These are phyloP conservation scores for Lachnellula cervina DNA, from an alignment of 2,329 filamentous ascomycete species.

Conservation along the genomic window DNA sequence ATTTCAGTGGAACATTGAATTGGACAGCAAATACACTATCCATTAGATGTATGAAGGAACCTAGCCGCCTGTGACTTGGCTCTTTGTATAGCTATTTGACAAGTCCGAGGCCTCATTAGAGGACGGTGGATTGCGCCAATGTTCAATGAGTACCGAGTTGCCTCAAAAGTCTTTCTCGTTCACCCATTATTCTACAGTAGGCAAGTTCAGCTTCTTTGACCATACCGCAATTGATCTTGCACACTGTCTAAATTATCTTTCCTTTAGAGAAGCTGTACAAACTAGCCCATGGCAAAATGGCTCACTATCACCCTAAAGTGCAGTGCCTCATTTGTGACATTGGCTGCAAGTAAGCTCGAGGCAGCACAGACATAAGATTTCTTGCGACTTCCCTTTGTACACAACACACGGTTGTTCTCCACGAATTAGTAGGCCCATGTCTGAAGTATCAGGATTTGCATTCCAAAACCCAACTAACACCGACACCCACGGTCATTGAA, in stretches of 20 bases:
- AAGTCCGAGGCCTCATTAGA: not conserved
- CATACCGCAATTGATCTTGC: not conserved
- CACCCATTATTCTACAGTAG: no score
- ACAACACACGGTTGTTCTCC: not conserved
- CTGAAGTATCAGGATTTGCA: no score
- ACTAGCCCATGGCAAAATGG: not conserved
- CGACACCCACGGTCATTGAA: no score
- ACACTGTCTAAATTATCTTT: not conserved
- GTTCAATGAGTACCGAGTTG: no score
- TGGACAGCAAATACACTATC: not conserved
- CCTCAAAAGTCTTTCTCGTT: no score
- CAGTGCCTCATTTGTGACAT: not conserved
- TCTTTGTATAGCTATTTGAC: not conserved
- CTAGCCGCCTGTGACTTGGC: not conserved
- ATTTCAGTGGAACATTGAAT: not conserved
- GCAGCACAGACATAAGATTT: not conserved
- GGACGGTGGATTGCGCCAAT: not conserved
- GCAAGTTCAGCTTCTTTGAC: not conserved
- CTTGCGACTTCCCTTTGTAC: not conserved
- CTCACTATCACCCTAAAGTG: not conserved
- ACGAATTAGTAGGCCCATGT: not conserved
- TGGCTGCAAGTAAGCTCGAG: not conserved
- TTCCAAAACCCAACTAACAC: no score
- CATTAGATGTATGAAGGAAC: not conserved
- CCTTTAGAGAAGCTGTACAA: not conserved